Percentiles rank a stretch among this genome's conserved stretches.
Evolutionary conservation across 495 filamentous ascomycete species (phyloP).

Genomic region (Oidiodendron maius): DNA sequence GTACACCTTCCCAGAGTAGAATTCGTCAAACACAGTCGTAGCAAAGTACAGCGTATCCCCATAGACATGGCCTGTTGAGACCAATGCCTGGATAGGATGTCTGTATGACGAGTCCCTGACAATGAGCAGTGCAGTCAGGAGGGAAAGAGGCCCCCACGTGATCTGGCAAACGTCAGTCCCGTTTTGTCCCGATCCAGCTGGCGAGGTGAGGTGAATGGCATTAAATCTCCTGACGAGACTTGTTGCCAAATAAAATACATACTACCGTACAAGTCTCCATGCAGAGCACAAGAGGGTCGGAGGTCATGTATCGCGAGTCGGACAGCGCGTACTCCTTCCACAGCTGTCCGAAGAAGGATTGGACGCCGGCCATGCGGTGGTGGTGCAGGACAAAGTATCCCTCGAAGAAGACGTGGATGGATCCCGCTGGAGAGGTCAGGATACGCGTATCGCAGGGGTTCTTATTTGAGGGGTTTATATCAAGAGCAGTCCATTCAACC

Average conservation of each 20-base stretch:
- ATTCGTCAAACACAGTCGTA: conserved; percentile 44
- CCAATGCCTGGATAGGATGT: conserved; percentile 45
- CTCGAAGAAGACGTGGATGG: conserved; percentile 54
- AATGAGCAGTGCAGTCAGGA: conserved; percentile 40
- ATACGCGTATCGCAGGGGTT: too few relatives aligned
- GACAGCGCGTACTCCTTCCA: conserved; percentile 59
- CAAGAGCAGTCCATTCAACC: too few relatives aligned
- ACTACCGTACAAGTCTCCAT: conserved; percentile 52
- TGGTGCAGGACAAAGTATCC: conserved; percentile 46
- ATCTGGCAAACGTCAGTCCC: conserved; percentile 22
- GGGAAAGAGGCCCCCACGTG: conserved; percentile 50
- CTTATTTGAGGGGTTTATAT: too few relatives aligned
- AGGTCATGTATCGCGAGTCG: conserved; percentile 51
- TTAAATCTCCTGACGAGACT: too few relatives aligned
- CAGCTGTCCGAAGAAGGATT: conserved; percentile 49
- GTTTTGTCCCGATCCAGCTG: too few relatives aligned
- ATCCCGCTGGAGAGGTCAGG: conserved; percentile 32
- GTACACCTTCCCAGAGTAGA: conserved; percentile 33
- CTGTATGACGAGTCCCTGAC: conserved; percentile 39
- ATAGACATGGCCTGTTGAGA: conserved; percentile 51
- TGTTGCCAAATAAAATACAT: too few relatives aligned
- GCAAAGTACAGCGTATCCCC: conserved; percentile 52
- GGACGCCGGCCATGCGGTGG: conserved; percentile 32
- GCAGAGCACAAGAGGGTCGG: conserved; percentile 46
- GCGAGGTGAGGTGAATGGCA: too few relatives aligned